Evolutionary conservation across 495 filamentous ascomycete species (phyloP).

Genomic region (Xylaria curta): DNA sequence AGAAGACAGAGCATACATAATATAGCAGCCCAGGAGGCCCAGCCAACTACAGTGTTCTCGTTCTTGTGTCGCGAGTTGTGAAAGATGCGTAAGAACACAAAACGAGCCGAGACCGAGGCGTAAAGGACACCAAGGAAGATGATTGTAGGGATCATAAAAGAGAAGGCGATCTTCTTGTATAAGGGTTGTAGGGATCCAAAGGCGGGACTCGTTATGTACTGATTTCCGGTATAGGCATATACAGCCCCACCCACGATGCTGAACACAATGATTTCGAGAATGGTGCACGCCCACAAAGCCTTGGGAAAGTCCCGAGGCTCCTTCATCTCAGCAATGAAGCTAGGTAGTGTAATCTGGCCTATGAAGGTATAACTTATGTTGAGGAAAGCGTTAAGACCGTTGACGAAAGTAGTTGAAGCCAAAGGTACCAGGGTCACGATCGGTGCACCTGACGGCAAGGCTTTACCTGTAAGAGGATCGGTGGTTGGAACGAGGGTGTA

Average conservation of each 20-base stretch:
- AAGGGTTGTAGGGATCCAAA: conserved; percentile 77
- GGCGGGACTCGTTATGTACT: conserved; percentile 81
- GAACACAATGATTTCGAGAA: conserved; percentile 83
- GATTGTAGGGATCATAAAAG: conserved; percentile 90
- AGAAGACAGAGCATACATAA: conserved; percentile 47
- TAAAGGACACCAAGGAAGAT: conserved; percentile 90
- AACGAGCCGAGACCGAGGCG: conserved; percentile 84
- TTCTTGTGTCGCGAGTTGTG: conserved; percentile 76
- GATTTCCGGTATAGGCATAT: conserved; percentile 82
- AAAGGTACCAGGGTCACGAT: conserved; percentile 68
- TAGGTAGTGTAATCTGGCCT: conserved; percentile 87
- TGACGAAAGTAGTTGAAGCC: conserved; percentile 77
- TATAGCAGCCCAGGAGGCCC: conserved; percentile 77
- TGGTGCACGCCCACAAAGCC: conserved; percentile 84
- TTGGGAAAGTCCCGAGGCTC: conserved; percentile 87
- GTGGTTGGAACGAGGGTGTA: conserved; percentile 58
- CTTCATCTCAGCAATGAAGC: conserved; percentile 92
- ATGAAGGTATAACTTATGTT: conserved; percentile 94
- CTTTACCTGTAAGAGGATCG: conserved; percentile 40
- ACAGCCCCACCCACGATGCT: conserved; percentile 75
- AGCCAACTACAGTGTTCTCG: conserved; percentile 80
- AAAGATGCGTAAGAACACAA: conserved; percentile 86
- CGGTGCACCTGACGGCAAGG: conserved; percentile 59
- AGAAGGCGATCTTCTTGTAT: conserved; percentile 84
- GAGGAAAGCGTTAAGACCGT: conserved; percentile 80